Base-by-base conservation (phyloP, 2,329 filamentous ascomycete species). In the Rugonectria rugulosa region DNA sequence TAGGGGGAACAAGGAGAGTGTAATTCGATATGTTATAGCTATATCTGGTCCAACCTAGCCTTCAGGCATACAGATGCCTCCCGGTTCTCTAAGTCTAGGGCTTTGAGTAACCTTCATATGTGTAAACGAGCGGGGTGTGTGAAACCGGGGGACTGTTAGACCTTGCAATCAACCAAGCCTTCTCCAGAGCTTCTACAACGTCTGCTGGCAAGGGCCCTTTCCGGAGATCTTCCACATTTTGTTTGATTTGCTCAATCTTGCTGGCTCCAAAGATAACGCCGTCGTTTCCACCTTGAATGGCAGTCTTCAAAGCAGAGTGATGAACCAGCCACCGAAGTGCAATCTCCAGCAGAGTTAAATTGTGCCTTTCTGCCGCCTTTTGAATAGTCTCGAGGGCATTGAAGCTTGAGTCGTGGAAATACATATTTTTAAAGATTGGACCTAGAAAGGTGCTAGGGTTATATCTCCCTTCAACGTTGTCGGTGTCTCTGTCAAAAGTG, bases 141-240 rank as follows among this genome's bases (percentile, higher is more conserved):
- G 37, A 57, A 24, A 64, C 93, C 20, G 19, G 44, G 4, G 31
- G 23, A 17, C 26, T 47, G 10, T 11, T 40, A 11, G 36, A 38
- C 29, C 56, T 61, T 0, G 49, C 44, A 5, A 40, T 52, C 23
- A 12, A 12, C 60, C 58, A 62, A 4, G 60, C 60, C 40, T 40
- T 34, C 10, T 61, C 55, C 8, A 62, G 43, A 8, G 45, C 84
- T 66, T 86, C 74, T 7, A 93, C 79, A 12, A 93, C 85, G 36
- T 91, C 89, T 5, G 89, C 82, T 0, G 89, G 89, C 52, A 94
- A 71, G 0, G 88, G 88, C 0, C 88, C 87, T 79, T 80, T 80
- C 64, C 83, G 77, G 5, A 85, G 63, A 44, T 75, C 72, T 31
- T 76, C 70, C 38, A 85, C 61, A 53, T 85, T 85, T 52, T 75